phyloP scores from a whole-genome alignment of 2,329 filamentous ascomycete species.

The Thielaviopsis euricoi region DNA sequence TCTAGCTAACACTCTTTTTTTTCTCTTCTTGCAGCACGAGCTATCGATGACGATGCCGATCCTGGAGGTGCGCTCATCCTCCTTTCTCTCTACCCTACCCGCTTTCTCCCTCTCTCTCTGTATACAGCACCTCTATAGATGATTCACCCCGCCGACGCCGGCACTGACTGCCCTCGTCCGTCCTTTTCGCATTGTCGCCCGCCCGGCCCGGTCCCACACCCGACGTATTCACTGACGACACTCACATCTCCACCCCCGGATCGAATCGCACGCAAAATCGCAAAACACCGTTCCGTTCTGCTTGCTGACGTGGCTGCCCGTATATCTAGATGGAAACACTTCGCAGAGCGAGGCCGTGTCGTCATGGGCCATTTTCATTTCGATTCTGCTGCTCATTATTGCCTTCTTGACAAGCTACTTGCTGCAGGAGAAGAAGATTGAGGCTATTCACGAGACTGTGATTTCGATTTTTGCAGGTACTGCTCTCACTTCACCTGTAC shows the following conservation, averaged over 20 bases:
- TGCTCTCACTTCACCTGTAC: conserved; percentile 12
- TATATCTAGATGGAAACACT: conserved; percentile 45
- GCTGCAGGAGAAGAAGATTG: conserved; percentile 89
- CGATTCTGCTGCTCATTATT: conserved; percentile 82
- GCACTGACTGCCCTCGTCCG: no score
- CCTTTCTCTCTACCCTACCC: not conserved
- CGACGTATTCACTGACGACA: no score
- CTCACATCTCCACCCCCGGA: no score
- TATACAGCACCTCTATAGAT: no score
- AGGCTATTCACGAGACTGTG: conserved; percentile 94
- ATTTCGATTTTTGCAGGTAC: conserved; percentile 91
- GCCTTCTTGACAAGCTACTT: conserved; percentile 96
- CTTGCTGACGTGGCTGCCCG: no score
- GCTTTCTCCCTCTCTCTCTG: no score
- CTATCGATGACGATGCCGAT: conserved; percentile 13
- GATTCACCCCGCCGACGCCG: no score
- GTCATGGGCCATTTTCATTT: conserved; percentile 94
- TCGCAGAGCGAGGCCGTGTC: conserved; percentile 87
- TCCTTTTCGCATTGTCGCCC: no score
- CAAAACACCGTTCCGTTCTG: no score
- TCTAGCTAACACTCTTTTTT: conserved; percentile 5
- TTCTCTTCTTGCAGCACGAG: conserved; percentile 8
- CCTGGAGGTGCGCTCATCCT: conserved; percentile 12
- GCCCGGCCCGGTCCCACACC: no score
- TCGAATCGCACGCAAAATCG: no score